phyloP scores from a whole-genome alignment of 2,329 filamentous ascomycete species.

The Colletotrichum neosansevieriae region DNA sequence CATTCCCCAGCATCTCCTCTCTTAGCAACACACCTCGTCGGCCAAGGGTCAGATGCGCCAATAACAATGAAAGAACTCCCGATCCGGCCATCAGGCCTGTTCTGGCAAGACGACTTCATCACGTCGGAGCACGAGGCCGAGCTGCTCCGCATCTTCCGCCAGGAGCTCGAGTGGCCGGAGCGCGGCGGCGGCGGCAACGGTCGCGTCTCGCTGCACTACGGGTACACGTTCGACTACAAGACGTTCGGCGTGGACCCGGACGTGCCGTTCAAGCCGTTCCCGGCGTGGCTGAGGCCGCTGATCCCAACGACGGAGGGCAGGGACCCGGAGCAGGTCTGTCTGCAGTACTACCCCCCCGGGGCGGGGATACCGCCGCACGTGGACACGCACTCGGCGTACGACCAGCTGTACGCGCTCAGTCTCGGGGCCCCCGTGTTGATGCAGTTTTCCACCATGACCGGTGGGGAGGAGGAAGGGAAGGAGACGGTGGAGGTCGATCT shows the following conservation, averaged over 20 bases:
- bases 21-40: too few relatives aligned
- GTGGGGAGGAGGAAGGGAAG: slow-evolving; percentile 23
- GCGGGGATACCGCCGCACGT: slow-evolving; percentile 71
- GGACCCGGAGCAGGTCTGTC: slow-evolving; percentile 68
- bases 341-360: slow-evolving; percentile 71
- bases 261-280: slow-evolving; percentile 63
- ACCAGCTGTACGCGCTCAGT: slow-evolving; percentile 59
- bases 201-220: slow-evolving; percentile 65
- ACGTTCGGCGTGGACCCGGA: slow-evolving; percentile 66
- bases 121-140: slow-evolving; percentile 56
- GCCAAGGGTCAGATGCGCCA: background rate
- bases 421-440: slow-evolving; percentile 58
- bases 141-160: slow-evolving; percentile 57
- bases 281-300: slow-evolving; percentile 62
- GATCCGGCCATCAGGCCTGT: slow-evolving; percentile 52
- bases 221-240: slow-evolving; percentile 70
- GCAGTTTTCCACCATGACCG: slow-evolving; percentile 52
- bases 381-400: slow-evolving; percentile 62
- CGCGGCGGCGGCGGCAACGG: slow-evolving; percentile 47
- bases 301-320: slow-evolving; percentile 58
- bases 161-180: slow-evolving; percentile 60
- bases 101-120: slow-evolving; percentile 62
- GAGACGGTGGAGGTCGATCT: slow-evolving; percentile 58
- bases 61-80: slow-evolving; percentile 43
- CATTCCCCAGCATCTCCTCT: too few relatives aligned